Percentiles rank a stretch among this genome's conserved stretches.
These are phyloP conservation scores for Phytophthora palmivora DNA, from an alignment of 352 stramenopile species.

Conservation along the genomic window DNA sequence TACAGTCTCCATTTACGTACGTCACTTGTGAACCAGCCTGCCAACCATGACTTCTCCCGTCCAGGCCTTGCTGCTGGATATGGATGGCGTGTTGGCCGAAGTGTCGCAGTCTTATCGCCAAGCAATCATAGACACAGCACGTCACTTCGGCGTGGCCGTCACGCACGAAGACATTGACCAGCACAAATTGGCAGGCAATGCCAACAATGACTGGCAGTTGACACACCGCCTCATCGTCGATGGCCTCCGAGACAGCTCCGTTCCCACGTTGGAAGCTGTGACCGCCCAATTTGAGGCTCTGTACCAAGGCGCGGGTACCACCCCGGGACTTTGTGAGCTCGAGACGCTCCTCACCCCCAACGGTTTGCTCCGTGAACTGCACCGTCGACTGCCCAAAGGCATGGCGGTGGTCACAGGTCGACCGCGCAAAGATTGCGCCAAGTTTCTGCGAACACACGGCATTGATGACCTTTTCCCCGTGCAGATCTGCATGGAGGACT, in stretches of 20 bases:
- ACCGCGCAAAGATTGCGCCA: conserved; percentile 93
- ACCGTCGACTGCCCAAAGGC: conserved; percentile 81
- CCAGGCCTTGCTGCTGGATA: conserved; percentile 94
- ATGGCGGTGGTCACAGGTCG: conserved; percentile 94
- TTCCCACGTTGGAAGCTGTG: conserved; percentile 90
- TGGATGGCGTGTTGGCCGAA: conserved; percentile 97
- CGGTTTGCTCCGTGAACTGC: conserved; percentile 83
- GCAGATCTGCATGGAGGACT: conserved; percentile 97
- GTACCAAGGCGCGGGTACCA: conserved; percentile 90
- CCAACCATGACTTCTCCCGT: conserved; percentile 33
- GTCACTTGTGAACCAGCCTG: too few species aligned
- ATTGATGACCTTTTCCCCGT: conserved; percentile 89
- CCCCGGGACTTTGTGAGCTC: conserved; percentile 85
- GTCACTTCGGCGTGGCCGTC: conserved; percentile 87
- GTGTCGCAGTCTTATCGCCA: conserved; percentile 95
- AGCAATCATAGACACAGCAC: conserved; percentile 90
- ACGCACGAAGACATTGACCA: conserved; percentile 90
- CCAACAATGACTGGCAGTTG: conserved; percentile 98
- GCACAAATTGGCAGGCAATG: conserved; percentile 93
- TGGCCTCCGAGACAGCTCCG: conserved; percentile 19
- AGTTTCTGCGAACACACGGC: conserved; percentile 92
- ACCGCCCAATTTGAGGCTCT: conserved; percentile 95
- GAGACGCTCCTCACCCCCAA: conserved; percentile 93
- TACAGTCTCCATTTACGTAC: neutral
- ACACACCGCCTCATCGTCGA: conserved; percentile 89